These are phyloP conservation scores for Tetrahymena elliotti DNA, from an alignment of 73 alveolate species.

Conservation along the genomic window DNA sequence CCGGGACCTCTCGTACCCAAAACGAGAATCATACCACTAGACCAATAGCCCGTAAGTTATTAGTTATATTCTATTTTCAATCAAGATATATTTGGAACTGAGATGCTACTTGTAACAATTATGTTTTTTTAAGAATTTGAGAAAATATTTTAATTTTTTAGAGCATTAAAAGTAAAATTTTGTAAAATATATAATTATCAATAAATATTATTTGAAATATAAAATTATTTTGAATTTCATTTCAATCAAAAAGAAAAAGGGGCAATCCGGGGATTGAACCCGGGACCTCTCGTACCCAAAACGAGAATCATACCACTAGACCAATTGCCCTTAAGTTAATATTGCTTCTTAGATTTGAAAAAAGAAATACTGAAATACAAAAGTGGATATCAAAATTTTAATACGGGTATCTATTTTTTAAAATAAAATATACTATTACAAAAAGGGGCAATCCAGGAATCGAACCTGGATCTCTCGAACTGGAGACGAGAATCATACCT, in stretches of 20 bases:
- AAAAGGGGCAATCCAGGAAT: conserved; percentile 69
- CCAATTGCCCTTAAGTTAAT: conserved; percentile 52
- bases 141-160: no score
- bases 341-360: neutral
- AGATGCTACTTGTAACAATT: no score
- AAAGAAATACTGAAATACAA: neutral
- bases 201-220: no score
- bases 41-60: conserved; percentile 54
- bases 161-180: no score
- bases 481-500: conserved; percentile 75
- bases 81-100: neutral
- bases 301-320: conserved; percentile 82
- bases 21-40: conserved; percentile 82
- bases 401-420: no score
- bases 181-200: no score
- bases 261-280: conserved; percentile 80
- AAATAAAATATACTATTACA: neutral
- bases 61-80: neutral
- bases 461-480: conserved; percentile 83
- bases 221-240: no score
- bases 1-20: conserved; percentile 89
- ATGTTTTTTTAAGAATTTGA: no score
- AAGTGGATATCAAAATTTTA: no score
- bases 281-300: conserved; percentile 88
- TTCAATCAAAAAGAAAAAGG: conserved; percentile 20